These are phyloP conservation scores for Amylostereum areolatum DNA, from an alignment of 1,284 basidiomycete genomes.

Conservation along the genomic window DNA sequence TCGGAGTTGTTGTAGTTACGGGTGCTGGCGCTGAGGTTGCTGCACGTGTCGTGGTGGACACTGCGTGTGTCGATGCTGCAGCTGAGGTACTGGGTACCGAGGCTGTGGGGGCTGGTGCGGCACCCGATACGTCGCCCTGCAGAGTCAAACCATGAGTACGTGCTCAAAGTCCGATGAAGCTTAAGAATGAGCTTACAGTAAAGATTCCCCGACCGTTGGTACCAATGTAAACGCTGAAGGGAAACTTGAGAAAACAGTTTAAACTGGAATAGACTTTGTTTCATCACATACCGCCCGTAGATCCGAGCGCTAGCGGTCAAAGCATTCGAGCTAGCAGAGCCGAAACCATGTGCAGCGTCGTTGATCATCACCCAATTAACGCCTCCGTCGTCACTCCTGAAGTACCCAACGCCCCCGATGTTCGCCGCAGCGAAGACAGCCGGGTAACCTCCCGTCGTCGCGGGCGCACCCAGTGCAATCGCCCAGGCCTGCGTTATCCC, in stretches of 20 bases:
- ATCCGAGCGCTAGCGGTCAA: conserved; percentile 48
- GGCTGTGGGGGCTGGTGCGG: conserved; percentile 29
- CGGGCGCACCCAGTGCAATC: conserved; percentile 52
- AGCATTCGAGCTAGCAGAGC: conserved; percentile 39
- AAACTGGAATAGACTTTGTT: background rate
- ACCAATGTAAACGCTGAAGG: conserved; percentile 51
- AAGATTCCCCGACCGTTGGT: conserved; percentile 64
- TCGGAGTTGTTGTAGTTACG: conserved; percentile 18
- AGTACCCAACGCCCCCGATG: conserved; percentile 46
- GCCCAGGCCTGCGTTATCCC: conserved; percentile 49
- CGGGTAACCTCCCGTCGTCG: conserved; percentile 43
- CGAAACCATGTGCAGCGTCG: conserved; percentile 56
- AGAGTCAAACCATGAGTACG: background rate
- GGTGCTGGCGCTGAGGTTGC: conserved; percentile 6
- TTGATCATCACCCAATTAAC: conserved; percentile 58
- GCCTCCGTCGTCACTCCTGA: conserved; percentile 53
- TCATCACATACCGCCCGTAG: conserved; percentile 38
- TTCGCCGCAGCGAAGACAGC: conserved; percentile 51
- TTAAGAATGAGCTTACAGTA: conserved; percentile 22
- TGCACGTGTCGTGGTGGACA: background rate
- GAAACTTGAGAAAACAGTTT: background rate
- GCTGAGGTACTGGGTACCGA: background rate
- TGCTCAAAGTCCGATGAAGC: background rate
- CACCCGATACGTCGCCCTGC: conserved; percentile 36
- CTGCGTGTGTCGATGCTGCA: background rate